A percentile compares a stretch with the other conserved stretches of the same genome.
phyloP scores from a whole-genome alignment of 176 grass and related monocot species.

The barley (Hordeum vulgare) region DNA sequence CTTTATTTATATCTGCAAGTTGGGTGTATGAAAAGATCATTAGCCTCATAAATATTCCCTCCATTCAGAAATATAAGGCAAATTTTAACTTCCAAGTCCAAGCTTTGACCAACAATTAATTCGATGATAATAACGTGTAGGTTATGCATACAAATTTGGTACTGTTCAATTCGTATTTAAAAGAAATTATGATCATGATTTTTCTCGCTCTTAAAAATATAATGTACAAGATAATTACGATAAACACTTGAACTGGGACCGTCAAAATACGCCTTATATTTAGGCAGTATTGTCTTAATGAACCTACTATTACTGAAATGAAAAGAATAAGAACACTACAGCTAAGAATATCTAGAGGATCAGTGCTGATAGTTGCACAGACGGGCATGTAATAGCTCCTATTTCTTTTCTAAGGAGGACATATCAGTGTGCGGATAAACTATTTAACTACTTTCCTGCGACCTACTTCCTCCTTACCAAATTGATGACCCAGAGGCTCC shows the following conservation, averaged over 20 bases:
- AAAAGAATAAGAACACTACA: background rate
- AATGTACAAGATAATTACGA: background rate
- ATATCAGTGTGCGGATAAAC: background rate
- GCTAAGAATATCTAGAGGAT: background rate
- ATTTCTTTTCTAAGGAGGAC: conserved; percentile 1
- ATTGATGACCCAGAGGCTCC: too few species aligned
- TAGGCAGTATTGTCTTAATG: background rate
- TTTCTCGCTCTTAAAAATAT: background rate
- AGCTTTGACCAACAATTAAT: background rate
- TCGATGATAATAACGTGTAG: background rate
- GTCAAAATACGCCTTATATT: background rate
- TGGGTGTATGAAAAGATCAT: background rate
- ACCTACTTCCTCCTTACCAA: too few species aligned
- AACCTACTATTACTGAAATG: background rate
- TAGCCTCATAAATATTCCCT: background rate
- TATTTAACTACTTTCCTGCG: background rate
- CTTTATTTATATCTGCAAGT: conserved; percentile 88
- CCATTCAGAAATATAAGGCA: background rate
- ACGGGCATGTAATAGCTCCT: background rate
- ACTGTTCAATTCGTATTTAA: background rate
- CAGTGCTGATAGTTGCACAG: background rate
- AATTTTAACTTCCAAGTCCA: background rate
- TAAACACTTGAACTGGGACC: background rate
- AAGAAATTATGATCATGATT: background rate
- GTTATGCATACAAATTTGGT: background rate